Base-by-base conservation (phyloP, 768 basidiomycete genomes). In the Tylopilus sp. region DNA sequence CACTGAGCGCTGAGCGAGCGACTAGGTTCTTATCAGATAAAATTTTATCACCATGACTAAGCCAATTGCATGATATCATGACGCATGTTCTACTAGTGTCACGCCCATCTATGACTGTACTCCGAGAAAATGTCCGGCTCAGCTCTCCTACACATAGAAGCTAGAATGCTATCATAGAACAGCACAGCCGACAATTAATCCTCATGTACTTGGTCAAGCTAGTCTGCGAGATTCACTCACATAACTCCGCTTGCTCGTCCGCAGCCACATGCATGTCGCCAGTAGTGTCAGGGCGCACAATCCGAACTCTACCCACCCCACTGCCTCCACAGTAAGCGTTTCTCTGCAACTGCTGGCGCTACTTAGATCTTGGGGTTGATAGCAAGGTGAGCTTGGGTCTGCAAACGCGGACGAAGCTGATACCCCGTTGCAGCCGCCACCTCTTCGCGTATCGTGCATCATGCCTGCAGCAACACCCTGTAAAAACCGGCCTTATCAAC, bases 261-360 rank as follows among this genome's bases (percentile, higher is more conserved):
- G 71, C 61, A 80, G 65, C 80, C 80, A 82, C 59, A 77, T 63
- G 41, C 81, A 77, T 13, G 87, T 86, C 29, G 76, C 74, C 6
- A 77, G 48, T 38, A 87, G 66, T 8, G 85, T 81, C 54, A 84
- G 50, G 12, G 76, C 49, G 61, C 84, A 85, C 19, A 91, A 66
- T 8, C 76, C 78, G 55, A 89, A 84, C 58, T 88, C 86, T 45
- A 84, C 80, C 88, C 89, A 90, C 6, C 86, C 87, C 16, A 90
- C 64, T 1, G 84, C 84, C 67, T 87, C 85, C 8, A 89, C 83
- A 6, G 87, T 87, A 55, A 89, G 71, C 3, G 81, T 80, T 65
- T 89, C 83, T 58, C 85, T 77, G 70, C 89, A 91, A 58, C 82
- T 86, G 57, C 55, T 56, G 54, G 53, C 24, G 51, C 54, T 51